Evolutionary conservation across 306 rosid genomes (phyloP), one percentile per base, ranked within the genome.

Genomic region (Cajanus cajan): DNA sequence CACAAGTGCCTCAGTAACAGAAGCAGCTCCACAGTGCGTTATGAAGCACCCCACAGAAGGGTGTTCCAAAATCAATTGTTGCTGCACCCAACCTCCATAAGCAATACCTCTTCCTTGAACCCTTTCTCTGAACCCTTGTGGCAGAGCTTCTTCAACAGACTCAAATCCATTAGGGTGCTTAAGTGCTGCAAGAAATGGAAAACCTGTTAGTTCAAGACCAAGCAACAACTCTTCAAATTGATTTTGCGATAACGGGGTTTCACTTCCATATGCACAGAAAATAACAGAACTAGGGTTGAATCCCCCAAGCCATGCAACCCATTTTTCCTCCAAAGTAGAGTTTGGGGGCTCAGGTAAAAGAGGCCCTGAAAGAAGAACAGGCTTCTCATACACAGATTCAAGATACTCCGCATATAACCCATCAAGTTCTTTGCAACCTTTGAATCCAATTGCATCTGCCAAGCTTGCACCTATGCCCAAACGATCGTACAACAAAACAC

Each of bases 1-100:
- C 72, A 86, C 64, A 22, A 87, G 18, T 6, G 68, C 90, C 82
- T 90, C 91, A 0, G 80, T 55, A 3, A 87, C 18, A 1, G 90
- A 85, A 72, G 86, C 91, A 0, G 89, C 70, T 2, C 93, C 96
- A 43, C 91, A 87, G 16, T 90, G 96, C 5, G 91, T 88, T 19
- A 90, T 75, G 34, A 87, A 89, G 83, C 91, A 90, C 14, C 91
- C 96, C 6, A 89, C 75, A 11, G 87, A 86, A 4, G 89, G 77
- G 44, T 89, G 91, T 34, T 34, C 82, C 47, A 91, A 25, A 28
- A 28, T 28, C 31, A 28, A 28, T 3, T 28, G 31, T 28, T 28
- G 31, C 31, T 28, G 31, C 31, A 28, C 31, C 31, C 31, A 28
- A 28, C 31, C 88, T 8, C 82, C 87, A 37, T 69, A 19, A 0